A percentile compares a stretch with the other conserved stretches of the same genome.
phyloP scores from a whole-genome alignment of 1,284 basidiomycete species.

The Rhodotorula mucilaginosa region DNA sequence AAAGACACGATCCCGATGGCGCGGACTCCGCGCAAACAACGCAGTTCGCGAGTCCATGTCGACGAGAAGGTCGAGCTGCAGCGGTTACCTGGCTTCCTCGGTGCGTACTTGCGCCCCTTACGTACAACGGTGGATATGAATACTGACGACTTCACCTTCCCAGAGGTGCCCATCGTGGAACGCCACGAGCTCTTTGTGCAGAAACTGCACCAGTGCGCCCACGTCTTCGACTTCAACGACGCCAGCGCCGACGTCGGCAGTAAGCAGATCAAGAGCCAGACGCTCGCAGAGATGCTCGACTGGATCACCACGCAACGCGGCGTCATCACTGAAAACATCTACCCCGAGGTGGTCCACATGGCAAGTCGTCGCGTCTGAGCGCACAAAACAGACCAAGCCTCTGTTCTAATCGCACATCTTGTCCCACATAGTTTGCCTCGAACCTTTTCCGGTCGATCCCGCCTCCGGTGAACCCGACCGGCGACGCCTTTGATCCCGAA shows the following conservation, averaged over 20 bases:
- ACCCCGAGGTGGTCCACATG: slow-evolving; percentile 99
- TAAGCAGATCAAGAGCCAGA: slow-evolving; percentile 98
- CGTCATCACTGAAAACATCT: slow-evolving; percentile 95
- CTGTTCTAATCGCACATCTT: not conserved
- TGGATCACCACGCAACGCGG: slow-evolving; percentile 96
- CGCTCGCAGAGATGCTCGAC: slow-evolving; percentile 97
- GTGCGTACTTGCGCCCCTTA: slow-evolving; percentile 55
- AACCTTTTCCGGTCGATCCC: slow-evolving; percentile 99
- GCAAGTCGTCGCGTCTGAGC: slow-evolving; percentile 54
- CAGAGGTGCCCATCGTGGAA: slow-evolving; percentile 82
- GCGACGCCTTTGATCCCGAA: slow-evolving; percentile 98
- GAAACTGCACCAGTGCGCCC: slow-evolving; percentile 93
- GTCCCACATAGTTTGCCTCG: slow-evolving; percentile 70
- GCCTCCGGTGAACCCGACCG: slow-evolving; percentile 95
- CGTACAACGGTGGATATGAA: too few species aligned
- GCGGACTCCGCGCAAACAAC: slow-evolving; percentile 91
- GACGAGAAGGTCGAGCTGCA: slow-evolving; percentile 96
- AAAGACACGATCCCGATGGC: slow-evolving; percentile 92
- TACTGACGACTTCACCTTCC: not conserved
- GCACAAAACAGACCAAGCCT: too few species aligned
- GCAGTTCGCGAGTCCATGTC: slow-evolving; percentile 92
- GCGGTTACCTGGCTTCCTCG: slow-evolving; percentile 86
- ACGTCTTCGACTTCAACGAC: slow-evolving; percentile 99
- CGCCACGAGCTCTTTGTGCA: slow-evolving; percentile 87
- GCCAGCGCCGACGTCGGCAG: slow-evolving; percentile 91